These are phyloP conservation scores for Lichtheimia hyalospora DNA, from an alignment of 371 early-diverging fungal genomes.

Conservation along the genomic window DNA sequence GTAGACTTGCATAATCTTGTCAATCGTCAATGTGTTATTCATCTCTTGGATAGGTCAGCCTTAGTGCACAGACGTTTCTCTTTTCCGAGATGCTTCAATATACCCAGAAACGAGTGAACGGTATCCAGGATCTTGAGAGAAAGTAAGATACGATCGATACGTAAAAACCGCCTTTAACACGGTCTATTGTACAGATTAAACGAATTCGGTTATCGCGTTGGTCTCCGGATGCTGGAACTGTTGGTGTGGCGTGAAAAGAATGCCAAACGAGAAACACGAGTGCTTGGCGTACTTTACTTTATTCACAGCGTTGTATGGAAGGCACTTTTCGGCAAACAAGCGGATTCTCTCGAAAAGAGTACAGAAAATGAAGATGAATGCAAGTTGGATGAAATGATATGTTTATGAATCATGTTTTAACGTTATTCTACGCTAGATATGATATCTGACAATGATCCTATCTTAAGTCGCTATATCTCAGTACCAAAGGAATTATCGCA, in stretches of 20 bases:
- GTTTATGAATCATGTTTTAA: neutral
- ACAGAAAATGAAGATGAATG: slow-evolving; percentile 96
- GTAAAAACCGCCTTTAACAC: neutral
- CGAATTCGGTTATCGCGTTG: slow-evolving; percentile 94
- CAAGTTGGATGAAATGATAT: slow-evolving; percentile 24
- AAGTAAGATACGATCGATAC: slow-evolving; percentile 72
- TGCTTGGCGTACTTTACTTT: slow-evolving; percentile 84
- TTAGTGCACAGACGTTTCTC: slow-evolving; percentile 86
- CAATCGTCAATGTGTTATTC: neutral
- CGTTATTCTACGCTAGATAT: slow-evolving; percentile 64
- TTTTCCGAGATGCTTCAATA: slow-evolving; percentile 96
- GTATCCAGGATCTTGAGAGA: slow-evolving; percentile 93
- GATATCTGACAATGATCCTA: slow-evolving; percentile 96
- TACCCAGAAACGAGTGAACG: slow-evolving; percentile 89
- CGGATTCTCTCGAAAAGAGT: slow-evolving; percentile 91
- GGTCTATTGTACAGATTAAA: slow-evolving; percentile 57
- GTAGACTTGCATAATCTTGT: slow-evolving; percentile 26
- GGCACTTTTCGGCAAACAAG: slow-evolving; percentile 88
- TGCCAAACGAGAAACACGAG: slow-evolving; percentile 84
- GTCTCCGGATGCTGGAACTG: slow-evolving; percentile 83
- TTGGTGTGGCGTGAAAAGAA: slow-evolving; percentile 84
- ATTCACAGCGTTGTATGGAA: slow-evolving; percentile 94
- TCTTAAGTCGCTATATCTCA: slow-evolving; percentile 85
- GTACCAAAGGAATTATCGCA: slow-evolving; percentile 90
- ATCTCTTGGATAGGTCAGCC: slow-evolving; percentile 62